Base-by-base conservation (phyloP, 306 rosid species). In the Rosa chinensis region DNA sequence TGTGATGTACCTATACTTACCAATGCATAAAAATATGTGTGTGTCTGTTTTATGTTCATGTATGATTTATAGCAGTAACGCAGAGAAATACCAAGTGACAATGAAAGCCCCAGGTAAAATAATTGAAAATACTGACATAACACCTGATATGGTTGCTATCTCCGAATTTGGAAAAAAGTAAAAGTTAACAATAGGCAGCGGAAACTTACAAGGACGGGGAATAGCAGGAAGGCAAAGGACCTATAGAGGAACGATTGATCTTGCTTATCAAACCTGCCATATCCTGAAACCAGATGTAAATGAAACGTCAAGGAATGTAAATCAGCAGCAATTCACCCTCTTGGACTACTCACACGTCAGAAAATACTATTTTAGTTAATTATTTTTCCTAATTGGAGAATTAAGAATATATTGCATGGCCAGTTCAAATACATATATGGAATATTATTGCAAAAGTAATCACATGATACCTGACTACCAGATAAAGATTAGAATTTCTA, bases 221-320 rank as follows among this genome's bases (percentile, higher is more conserved):
- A 84, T 96, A 96, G 84, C 96, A 91, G 47, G 99, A 78, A 77
- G 99, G 99, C 86, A 96, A 80, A 72, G 99, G 97, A 53, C 97
- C 99, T 52, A 94, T 91, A 48, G 97, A 92, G 78, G 99, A 94
- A 79, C 99, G 99, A 62, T 94, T 94, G 52, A 94, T 88, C 93
- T 94, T 96, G 94, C 97, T 96, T 84, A 96, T 93, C 82, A 96
- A 85, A 73, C 99, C 99, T 9, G 98, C 99, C 99, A 96, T 96
- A 83, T 96, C 99, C 99, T 96, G 93, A 89, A 87, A 84, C 63
- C 73, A 42, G 73, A 66, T 79, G 79, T 75, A 61, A 50, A 40
- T 39, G 52, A 78, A 18, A 42, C 3, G 18, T 43, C 45, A 75
- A 61, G 10, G 43, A 61, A 5, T 43, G 8, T 53, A 69, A 39